These are phyloP conservation scores for Aspergillus nidulans DNA, from an alignment of 495 filamentous ascomycete species.

Conservation along the genomic window DNA sequence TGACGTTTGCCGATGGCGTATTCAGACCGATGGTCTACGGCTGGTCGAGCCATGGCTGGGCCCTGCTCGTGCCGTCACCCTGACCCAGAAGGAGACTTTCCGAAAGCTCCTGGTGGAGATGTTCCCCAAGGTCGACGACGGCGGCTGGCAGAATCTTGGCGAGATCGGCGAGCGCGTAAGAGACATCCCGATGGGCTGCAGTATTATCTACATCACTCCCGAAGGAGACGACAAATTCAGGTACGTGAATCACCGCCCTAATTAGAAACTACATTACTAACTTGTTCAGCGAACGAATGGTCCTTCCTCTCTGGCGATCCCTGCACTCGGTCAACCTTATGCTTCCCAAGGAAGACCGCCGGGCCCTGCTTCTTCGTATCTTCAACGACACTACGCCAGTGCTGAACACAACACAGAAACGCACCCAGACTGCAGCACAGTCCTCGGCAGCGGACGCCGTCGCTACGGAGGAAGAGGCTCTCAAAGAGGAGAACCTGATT, in stretches of 20 bases:
- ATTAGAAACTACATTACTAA: background rate
- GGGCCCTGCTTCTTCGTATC: conserved; percentile 83
- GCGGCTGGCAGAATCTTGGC: conserved; percentile 67
- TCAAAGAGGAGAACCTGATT: conserved; percentile 33
- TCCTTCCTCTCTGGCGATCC: conserved; percentile 87
- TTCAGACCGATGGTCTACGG: conserved; percentile 87
- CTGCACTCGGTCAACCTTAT: conserved; percentile 86
- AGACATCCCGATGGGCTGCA: conserved; percentile 84
- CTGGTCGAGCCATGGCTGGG: conserved; percentile 88
- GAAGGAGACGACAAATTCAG: conserved; percentile 63
- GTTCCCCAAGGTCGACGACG: conserved; percentile 75
- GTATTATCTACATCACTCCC: conserved; percentile 76
- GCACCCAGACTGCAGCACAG: conserved; percentile 19
- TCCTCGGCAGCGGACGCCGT: conserved; percentile 17
- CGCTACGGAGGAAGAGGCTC: conserved; percentile 33
- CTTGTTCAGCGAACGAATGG: conserved; percentile 62
- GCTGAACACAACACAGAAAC: conserved; percentile 44
- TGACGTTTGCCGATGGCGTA: conserved; percentile 85
- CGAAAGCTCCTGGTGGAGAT: conserved; percentile 81
- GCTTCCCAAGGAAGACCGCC: conserved; percentile 93
- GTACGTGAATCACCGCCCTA: conserved; percentile 28
- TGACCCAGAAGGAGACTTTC: conserved; percentile 72
- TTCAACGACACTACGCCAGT: conserved; percentile 81
- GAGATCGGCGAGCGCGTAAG: conserved; percentile 85
- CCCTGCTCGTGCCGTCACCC: conserved; percentile 63